Conservation (phyloP, 306 rosid genomes). For the Begonia loranthoides region DNA sequence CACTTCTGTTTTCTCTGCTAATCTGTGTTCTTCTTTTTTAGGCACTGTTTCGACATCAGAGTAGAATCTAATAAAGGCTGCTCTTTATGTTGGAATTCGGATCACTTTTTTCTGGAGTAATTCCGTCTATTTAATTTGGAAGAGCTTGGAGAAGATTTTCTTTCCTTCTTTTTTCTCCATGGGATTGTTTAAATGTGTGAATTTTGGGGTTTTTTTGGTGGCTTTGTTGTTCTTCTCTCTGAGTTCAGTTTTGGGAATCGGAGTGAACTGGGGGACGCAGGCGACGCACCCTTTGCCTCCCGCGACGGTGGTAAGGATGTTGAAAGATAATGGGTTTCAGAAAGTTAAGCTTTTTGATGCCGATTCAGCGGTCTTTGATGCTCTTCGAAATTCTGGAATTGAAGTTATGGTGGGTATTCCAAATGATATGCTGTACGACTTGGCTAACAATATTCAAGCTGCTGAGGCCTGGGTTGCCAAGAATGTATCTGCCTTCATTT, state of each 20-base stretch:
- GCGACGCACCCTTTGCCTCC: slow-evolving; percentile 61
- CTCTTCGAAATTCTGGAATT: slow-evolving; percentile 65
- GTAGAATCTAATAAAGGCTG: too few relatives aligned
- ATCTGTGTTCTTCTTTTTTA: too few relatives aligned
- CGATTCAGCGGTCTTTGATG: slow-evolving; percentile 34
- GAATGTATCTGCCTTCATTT: slow-evolving; percentile 49
- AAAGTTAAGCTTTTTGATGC: slow-evolving; percentile 93
- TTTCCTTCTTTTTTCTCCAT: background rate
- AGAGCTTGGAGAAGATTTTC: too few relatives aligned
- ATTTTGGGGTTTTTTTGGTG: slow-evolving; percentile 14
- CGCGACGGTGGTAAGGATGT: slow-evolving; percentile 58
- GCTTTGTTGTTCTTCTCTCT: slow-evolving; percentile 15
- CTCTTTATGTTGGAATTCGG: too few relatives aligned
- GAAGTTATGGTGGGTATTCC: slow-evolving; percentile 96
- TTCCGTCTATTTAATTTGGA: too few relatives aligned
- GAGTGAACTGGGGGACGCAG: slow-evolving; percentile 92
- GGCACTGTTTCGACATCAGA: too few relatives aligned
- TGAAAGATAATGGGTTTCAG: slow-evolving; percentile 67
- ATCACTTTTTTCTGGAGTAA: too few relatives aligned
- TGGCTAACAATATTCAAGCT: slow-evolving; percentile 47
- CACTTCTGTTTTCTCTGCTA: too few relatives aligned
- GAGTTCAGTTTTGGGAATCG: slow-evolving; percentile 50
- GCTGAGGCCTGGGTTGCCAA: slow-evolving; percentile 89
- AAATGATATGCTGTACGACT: slow-evolving; percentile 56
- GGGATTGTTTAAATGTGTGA: slow-evolving; percentile 27